phyloP scores from a whole-genome alignment of 2,329 filamentous ascomycete species.

The Metarhizium robertsii region DNA sequence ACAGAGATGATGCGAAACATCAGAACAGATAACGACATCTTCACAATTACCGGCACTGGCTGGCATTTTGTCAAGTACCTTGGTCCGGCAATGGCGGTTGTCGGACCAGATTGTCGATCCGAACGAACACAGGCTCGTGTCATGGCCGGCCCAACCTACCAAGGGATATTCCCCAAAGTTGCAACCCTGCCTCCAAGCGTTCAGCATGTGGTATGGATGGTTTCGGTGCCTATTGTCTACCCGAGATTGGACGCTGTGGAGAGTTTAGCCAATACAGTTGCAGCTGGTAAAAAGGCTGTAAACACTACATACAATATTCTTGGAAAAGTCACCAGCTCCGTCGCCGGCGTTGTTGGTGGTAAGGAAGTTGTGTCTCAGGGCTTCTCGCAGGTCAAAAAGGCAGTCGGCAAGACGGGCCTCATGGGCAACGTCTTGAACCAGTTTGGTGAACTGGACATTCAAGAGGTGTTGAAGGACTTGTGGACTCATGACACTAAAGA shows the following conservation, averaged over 20 bases:
- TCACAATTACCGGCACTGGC: constrained; percentile 92
- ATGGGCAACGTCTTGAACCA: constrained; percentile 95
- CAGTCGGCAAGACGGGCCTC: constrained; percentile 86
- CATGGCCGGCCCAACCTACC: constrained; percentile 92
- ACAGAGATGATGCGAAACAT: constrained; percentile 87
- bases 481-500: constrained; percentile 99
- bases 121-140: constrained; percentile 87
- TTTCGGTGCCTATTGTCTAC: constrained; percentile 85
- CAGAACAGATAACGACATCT: constrained; percentile 79
- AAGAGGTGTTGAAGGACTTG: constrained; percentile 89
- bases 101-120: constrained; percentile 85
- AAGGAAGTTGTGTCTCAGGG: constrained; percentile 88
- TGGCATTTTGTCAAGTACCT: constrained; percentile 99
- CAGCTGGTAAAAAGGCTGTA: constrained; percentile 91
- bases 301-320: constrained; percentile 95
- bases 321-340: constrained; percentile 88
- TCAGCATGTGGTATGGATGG: constrained; percentile 94
- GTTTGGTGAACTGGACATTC: constrained; percentile 90
- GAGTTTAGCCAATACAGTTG: constrained; percentile 80
- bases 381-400: constrained; percentile 92
- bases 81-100: constrained; percentile 79
- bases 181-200: constrained; percentile 84
- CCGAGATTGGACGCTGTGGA: constrained; percentile 87
- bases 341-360: constrained; percentile 90
- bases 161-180: constrained; percentile 93